Base-by-base conservation (phyloP, 2,329 filamentous ascomycete genomes). In the Amauroascus verrucosus region DNA sequence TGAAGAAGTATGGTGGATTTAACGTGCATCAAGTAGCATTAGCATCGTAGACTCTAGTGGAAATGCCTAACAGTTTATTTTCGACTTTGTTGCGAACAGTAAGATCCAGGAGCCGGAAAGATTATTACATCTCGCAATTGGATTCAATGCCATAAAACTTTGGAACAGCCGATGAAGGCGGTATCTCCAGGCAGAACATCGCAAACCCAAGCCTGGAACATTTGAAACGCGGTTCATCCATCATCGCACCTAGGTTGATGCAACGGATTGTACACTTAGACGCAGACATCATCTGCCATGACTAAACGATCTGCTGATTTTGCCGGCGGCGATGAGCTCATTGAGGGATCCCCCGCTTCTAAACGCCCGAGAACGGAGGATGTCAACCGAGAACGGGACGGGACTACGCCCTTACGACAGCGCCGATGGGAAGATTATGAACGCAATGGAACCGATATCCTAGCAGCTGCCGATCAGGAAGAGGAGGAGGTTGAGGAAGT, bases 401-500 rank as follows among this genome's bases (percentile, higher is more conserved):
- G 44, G 22, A 32, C 33, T 48, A 54, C 43, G 43, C 41, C 45
- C 52, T 52, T 62, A 30, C 60, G 53, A 51, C 65, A 61, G 43
- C 64, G 65, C 38, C 63, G 69, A 57, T 61, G 61, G 53, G 67
- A 69, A 49, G 53, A 67, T 51, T 63, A 70, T 51, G 66, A 68
- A 49, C 64, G 60, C 61, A 68, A 67, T 54, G 65, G 64, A 16
- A 56, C 65, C 40, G 57, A 69, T 54, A 65, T 68, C 8, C 60
- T 69, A 75, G 72, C 82, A 81, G 48, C 86, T 83, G 73, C 75
- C 80, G 61, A 83, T 77, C 30, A 85, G 86, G 79, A 93, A 86
- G 82, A 73, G 81, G 54, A 71, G 50, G 65, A 65, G 50, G 52
- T 70, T 18, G 60, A 66, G 37, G 69, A 72, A 59, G 64, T 56